Base-by-base conservation (phyloP, 2,329 filamentous ascomycete species). In the Penicillium sp. region DNA sequence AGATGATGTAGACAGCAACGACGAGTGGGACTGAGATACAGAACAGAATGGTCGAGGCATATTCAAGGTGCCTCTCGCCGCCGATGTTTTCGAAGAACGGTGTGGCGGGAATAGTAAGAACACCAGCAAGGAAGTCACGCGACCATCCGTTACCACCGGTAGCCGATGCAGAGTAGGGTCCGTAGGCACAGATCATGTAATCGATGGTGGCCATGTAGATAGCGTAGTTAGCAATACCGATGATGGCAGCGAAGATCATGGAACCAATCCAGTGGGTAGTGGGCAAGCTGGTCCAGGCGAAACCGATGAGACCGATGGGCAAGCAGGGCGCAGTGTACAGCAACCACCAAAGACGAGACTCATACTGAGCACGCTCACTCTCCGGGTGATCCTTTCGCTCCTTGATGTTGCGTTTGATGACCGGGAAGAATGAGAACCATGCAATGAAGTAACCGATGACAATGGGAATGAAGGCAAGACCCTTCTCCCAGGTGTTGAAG, bases 141-240 rank as follows among this genome's bases (percentile, higher is more conserved):
- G 84, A 79, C 69, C 86, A 87, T 14, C 84, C 86, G 60, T 88
- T 88, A 16, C 85, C 85, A 41, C 85, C 86, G 0, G 84, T 87
- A 1, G 86, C 86, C 0, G 83, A 87, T 9, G 85, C 84, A 1
- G 85, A 83, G 68, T 85, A 88, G 0, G 82, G 81, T 0, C 85
- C 86, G 63, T 88, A 88, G 2, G 85, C 84, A 50, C 82, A 85
- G 53, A 87, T 83, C 80, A 86, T 85, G 67, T 87, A 87, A 64
- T 87, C 84, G 60, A 88, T 86, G 2, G 83, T 86, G 7, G 84
- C 81, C 79, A 86, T 85, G 70, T 88, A 87, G 47, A 86, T 86
- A 14, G 75, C 72, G 55, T 79, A 82, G 62, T 88, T 88, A 38
- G 85, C 85, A 45, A 88, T 81, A 24, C 84, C 85, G 36, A 88